Evolutionary conservation across 2,329 filamentous ascomycete genomes (phyloP).

Genomic region (Botrytis deweyae): DNA sequence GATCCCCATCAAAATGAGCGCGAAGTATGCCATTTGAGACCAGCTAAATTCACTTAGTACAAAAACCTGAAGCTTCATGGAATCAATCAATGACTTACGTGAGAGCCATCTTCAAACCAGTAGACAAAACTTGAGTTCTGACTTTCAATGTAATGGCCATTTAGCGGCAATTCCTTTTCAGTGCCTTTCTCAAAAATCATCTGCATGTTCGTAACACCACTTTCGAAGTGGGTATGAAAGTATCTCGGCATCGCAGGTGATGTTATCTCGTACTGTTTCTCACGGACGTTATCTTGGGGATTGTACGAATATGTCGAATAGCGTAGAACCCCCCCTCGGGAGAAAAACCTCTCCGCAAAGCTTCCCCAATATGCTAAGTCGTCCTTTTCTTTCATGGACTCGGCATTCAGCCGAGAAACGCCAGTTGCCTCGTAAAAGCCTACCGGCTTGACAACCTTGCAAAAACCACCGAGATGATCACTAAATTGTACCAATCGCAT

Average conservation of each 20-base stretch:
- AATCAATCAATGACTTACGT: slow-evolving; percentile 55
- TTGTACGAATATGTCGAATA: slow-evolving; percentile 58
- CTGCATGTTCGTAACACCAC: slow-evolving; percentile 82
- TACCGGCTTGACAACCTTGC: slow-evolving; percentile 44
- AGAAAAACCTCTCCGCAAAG: slow-evolving; percentile 82
- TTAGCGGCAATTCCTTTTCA: slow-evolving; percentile 57
- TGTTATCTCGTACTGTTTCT: slow-evolving; percentile 85
- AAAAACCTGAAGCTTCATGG: background rate
- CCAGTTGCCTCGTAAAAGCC: slow-evolving; percentile 32
- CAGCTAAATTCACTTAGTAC: slow-evolving; percentile 52
- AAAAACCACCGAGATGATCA: slow-evolving; percentile 60
- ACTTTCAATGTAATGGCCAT: slow-evolving; percentile 73
- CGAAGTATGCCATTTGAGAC: slow-evolving; percentile 75
- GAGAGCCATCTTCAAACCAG: slow-evolving; percentile 81
- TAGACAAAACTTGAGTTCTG: slow-evolving; percentile 78
- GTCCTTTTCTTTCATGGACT: slow-evolving; percentile 60
- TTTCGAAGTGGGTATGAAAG: slow-evolving; percentile 85
- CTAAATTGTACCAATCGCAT: slow-evolving; percentile 62
- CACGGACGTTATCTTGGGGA: slow-evolving; percentile 52
- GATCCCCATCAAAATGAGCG: slow-evolving; percentile 74
- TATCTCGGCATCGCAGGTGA: slow-evolving; percentile 81
- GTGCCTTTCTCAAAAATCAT: slow-evolving; percentile 72
- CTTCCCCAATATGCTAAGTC: slow-evolving; percentile 75
- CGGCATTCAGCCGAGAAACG: slow-evolving; percentile 28
- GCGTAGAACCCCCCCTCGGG: slow-evolving; percentile 71